phyloP scores from a whole-genome alignment of 2,329 filamentous ascomycete species.

The Aureobasidium sp. region DNA sequence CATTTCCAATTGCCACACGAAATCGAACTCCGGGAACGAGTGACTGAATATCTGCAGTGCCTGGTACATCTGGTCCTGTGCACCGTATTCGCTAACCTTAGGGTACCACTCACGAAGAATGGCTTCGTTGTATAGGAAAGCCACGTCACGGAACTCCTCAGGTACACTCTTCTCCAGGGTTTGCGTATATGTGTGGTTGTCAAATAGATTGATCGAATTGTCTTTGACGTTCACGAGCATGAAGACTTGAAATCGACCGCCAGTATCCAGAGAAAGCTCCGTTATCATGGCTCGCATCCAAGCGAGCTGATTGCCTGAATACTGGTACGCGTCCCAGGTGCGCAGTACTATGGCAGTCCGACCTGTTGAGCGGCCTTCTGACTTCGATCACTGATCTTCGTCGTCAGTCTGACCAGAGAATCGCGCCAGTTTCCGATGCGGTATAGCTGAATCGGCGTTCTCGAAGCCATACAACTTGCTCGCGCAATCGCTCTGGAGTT shows the following conservation, averaged over 20 bases:
- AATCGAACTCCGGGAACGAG: neutral
- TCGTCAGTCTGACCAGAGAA: neutral
- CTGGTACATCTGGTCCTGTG: neutral
- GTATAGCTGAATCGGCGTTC: neutral
- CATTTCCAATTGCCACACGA: neutral
- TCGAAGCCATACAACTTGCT: neutral
- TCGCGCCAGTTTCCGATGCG: neutral
- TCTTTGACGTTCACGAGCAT: neutral
- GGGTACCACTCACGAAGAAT: neutral
- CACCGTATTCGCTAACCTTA: neutral
- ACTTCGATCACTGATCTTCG: neutral
- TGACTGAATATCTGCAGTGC: neutral
- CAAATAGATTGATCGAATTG: neutral
- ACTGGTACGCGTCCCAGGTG: neutral
- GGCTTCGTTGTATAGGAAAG: neutral
- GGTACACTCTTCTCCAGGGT: neutral
- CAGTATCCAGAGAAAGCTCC: neutral
- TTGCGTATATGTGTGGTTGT: neutral
- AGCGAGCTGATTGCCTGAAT: neutral
- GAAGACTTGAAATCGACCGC: neutral
- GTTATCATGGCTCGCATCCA: slow-evolving; percentile 4
- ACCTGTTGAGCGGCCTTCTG: neutral
- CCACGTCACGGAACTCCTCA: neutral
- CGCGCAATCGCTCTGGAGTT: neutral
- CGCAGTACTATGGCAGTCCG: neutral